Conservation (phyloP, 2,329 filamentous ascomycete species). For the Trichoderma sp. region DNA sequence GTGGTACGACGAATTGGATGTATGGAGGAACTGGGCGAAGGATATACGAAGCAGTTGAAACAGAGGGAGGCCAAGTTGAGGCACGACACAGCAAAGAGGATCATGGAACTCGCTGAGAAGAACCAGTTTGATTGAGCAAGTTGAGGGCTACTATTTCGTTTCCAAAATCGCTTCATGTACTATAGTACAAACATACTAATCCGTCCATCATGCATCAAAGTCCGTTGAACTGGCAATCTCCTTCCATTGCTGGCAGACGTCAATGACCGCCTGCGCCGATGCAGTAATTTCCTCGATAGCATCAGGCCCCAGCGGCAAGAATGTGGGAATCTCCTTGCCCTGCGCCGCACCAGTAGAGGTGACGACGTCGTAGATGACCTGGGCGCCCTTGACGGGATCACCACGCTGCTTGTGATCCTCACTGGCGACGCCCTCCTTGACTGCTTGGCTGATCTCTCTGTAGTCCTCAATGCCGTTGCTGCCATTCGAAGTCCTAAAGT, state of each 20-base stretch:
- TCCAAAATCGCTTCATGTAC: not conserved
- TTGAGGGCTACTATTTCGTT: not conserved
- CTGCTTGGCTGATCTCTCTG: slow-evolving; percentile 9
- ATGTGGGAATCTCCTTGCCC: slow-evolving; percentile 17
- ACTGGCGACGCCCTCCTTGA: not conserved
- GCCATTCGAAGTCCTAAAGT: slow-evolving; percentile 12
- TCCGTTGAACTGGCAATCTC: slow-evolving; percentile 12
- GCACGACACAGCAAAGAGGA: slow-evolving; percentile 23
- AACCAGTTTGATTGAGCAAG: not conserved
- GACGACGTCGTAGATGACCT: slow-evolving; percentile 28
- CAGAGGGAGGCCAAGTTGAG: slow-evolving; percentile 27
- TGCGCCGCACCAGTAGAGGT: slow-evolving; percentile 22
- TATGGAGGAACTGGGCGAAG: slow-evolving; percentile 32
- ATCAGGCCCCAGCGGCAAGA: slow-evolving; percentile 26
- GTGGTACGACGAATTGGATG: slow-evolving; percentile 35
- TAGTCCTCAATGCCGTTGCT: slow-evolving; percentile 24
- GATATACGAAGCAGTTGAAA: slow-evolving; percentile 30
- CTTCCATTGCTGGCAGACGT: slow-evolving; percentile 17
- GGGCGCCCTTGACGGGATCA: slow-evolving; percentile 23
- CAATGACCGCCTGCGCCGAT: slow-evolving; percentile 16
- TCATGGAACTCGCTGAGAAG: not conserved
- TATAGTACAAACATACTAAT: not conserved
- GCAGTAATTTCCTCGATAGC: slow-evolving; percentile 17
- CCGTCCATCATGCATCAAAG: not conserved
- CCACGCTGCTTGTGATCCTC: slow-evolving; percentile 19